Conservation (phyloP, 768 basidiomycete species). For the Lepiota venenata region DNA sequence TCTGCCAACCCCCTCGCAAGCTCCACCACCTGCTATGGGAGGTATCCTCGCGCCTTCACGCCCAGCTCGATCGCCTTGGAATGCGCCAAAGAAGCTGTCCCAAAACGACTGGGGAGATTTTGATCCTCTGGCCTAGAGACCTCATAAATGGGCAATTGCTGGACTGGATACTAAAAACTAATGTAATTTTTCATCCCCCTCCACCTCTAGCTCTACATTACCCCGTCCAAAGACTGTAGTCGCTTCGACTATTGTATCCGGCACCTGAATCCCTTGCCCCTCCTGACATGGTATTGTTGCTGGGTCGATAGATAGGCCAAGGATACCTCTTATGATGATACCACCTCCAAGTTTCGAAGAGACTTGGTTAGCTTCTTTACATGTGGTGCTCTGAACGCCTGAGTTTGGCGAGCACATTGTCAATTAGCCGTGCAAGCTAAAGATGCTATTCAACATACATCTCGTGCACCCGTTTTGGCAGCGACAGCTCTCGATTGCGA, state of each 20-base stretch:
- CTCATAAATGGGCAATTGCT: background rate
- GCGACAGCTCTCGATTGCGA: conserved; percentile 53
- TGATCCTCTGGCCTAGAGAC: conserved; percentile 60
- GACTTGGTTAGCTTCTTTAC: conserved; percentile 71
- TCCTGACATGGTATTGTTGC: conserved; percentile 33
- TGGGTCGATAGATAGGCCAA: conserved; percentile 40
- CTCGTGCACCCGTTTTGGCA: conserved; percentile 69
- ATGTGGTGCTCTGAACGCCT: conserved; percentile 68
- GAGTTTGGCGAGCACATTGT: background rate
- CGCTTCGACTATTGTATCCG: conserved; percentile 55
- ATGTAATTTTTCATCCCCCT: conserved; percentile 10
- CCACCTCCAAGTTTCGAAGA: conserved; percentile 74
- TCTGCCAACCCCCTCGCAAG: conserved; percentile 17
- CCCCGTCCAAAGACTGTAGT: conserved; percentile 39
- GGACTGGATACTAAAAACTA: background rate
- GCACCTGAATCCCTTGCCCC: conserved; percentile 20
- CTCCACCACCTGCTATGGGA: conserved; percentile 29
- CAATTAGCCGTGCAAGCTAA: background rate
- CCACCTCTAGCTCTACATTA: conserved; percentile 44
- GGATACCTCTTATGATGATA: conserved; percentile 59
- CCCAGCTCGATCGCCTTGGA: conserved; percentile 50
- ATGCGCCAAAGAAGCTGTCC: conserved; percentile 41
- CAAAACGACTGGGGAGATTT: conserved; percentile 81
- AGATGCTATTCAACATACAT: conserved; percentile 41
- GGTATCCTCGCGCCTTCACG: conserved; percentile 62